These are phyloP conservation scores for Exserohilum turcica DNA, from an alignment of 2,329 filamentous ascomycete genomes.

Conservation along the genomic window DNA sequence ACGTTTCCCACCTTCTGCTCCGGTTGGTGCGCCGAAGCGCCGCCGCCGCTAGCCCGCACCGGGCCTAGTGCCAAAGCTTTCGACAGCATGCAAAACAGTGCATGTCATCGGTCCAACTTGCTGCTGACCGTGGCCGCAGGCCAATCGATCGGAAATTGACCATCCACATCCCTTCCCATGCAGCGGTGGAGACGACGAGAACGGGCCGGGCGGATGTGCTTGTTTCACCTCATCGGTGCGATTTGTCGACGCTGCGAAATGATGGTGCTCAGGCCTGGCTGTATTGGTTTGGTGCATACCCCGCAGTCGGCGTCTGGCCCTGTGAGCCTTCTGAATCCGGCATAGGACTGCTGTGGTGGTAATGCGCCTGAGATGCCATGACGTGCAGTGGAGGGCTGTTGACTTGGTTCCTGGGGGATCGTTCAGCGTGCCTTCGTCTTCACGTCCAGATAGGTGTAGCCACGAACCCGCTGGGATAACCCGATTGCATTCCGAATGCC, in stretches of 20 bases:
- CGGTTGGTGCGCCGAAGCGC: constrained; percentile 21
- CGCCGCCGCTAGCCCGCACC: constrained; percentile 12
- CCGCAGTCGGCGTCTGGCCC: constrained; percentile 21
- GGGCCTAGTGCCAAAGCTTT: constrained; percentile 10
- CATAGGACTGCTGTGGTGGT: constrained; percentile 28
- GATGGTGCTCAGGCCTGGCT: constrained; percentile 17
- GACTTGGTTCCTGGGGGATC: constrained; percentile 49
- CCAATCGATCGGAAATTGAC: constrained; percentile 11
- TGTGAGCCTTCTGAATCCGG: constrained; percentile 21
- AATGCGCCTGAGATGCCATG: constrained; percentile 33
- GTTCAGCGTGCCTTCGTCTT: constrained; percentile 49
- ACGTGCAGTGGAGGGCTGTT: constrained; percentile 32
- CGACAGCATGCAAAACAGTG: constrained; percentile 5
- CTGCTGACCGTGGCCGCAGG: constrained; percentile 5
- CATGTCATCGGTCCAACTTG: constrained; percentile 10
- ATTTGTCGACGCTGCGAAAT: constrained; percentile 3
- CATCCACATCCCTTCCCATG: constrained; percentile 1
- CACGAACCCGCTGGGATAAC: constrained; percentile 53
- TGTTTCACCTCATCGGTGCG: constrained; percentile 9
- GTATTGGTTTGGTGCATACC: constrained; percentile 29
- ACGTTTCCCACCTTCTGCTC: constrained; percentile 10
- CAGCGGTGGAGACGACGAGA: constrained; percentile 4
- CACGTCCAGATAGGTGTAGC: constrained; percentile 51
- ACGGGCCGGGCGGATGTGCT: constrained; percentile 6
- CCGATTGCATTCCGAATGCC: constrained; percentile 48